phyloP scores from a whole-genome alignment of 441 rosid species.

The Populus hybrid region DNA sequence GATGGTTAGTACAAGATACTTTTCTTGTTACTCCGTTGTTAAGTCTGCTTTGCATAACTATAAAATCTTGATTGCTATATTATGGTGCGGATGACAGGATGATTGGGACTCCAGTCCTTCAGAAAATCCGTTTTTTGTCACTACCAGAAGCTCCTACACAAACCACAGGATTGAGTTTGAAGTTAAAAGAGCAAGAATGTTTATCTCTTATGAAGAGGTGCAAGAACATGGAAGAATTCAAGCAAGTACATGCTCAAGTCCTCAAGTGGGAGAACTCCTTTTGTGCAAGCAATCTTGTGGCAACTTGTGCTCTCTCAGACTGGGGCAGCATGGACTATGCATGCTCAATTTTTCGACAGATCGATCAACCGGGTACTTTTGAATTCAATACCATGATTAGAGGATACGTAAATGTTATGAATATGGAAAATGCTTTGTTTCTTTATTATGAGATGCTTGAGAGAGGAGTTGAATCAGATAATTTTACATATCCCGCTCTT shows the following conservation, averaged over 20 bases:
- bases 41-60: background rate
- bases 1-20: background rate
- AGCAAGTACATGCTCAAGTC: conserved; percentile 56
- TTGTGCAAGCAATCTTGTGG: conserved; percentile 50
- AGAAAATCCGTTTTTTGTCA: conserved; percentile 26
- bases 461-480: conserved; percentile 49
- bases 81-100: conserved; percentile 34
- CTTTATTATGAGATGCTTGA: conserved; percentile 56
- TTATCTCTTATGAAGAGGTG: conserved; percentile 56
- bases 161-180: conserved; percentile 25
- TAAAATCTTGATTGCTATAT: conserved; percentile 8
- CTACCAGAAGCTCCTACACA: conserved; percentile 26
- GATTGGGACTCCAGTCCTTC: conserved; percentile 41
- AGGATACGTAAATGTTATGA: conserved; percentile 41
- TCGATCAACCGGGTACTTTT: conserved; percentile 54
- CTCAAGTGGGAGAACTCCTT: conserved; percentile 58
- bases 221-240: conserved; percentile 54
- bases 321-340: conserved; percentile 77
- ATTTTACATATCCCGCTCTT: conserved; percentile 61
- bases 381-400: conserved; percentile 59
- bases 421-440: conserved; percentile 42
- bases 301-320: conserved; percentile 53
- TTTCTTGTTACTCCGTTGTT: background rate
- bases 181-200: conserved; percentile 52
- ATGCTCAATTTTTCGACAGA: conserved; percentile 45